Evolutionary conservation across 2,329 filamentous ascomycete species (phyloP), one percentile per base, ranked within the genome.

Genomic region (Lecanicillium sp.): DNA sequence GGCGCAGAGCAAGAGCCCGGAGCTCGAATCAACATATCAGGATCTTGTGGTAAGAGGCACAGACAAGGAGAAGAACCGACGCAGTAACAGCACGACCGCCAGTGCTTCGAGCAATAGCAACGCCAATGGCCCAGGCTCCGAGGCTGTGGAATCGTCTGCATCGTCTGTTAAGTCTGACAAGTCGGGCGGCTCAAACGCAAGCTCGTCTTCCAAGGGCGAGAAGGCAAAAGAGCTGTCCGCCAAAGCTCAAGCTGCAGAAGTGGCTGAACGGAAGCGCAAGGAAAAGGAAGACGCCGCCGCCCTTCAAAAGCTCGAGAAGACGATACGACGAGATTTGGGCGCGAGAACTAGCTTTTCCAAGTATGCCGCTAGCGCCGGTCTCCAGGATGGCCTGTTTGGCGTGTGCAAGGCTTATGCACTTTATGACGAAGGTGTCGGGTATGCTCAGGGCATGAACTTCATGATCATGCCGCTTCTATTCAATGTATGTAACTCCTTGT

Each of bases 371-470:
- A 85, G 88, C 25, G 84, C 89, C 45, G 89, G 88, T 25, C 78
- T 95, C 31, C 92, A 97, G 60, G 92, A 97, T 52, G 86, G 87
- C 8, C 73, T 98, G 9, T 97, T 95, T 61, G 89, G 89, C 28
- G 79, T 98, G 27, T 98, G 92, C 68, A 98, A 97, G 62, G 89
- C 92, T 2, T 98, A 98, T 62, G 92, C 92, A 12, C 70, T 98
- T 20, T 97, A 89, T 51, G 92, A 98, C 54, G 88, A 95, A 54
- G 84, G 74, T 7, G 92, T 98, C 27, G 90, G 92, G 22, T 98
- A 98, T 60, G 90, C 94, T 0, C 92, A 98, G 61, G 92, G 92
- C 56, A 96, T 98, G 85, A 98, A 97, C 57, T 98, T 98, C 55
- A 78, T 98, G 43, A 85, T 88, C 35, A 97, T 97, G 88, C 92